Conservation (phyloP, 1,284 basidiomycete genomes). For the Ceratobasidium sp. region DNA sequence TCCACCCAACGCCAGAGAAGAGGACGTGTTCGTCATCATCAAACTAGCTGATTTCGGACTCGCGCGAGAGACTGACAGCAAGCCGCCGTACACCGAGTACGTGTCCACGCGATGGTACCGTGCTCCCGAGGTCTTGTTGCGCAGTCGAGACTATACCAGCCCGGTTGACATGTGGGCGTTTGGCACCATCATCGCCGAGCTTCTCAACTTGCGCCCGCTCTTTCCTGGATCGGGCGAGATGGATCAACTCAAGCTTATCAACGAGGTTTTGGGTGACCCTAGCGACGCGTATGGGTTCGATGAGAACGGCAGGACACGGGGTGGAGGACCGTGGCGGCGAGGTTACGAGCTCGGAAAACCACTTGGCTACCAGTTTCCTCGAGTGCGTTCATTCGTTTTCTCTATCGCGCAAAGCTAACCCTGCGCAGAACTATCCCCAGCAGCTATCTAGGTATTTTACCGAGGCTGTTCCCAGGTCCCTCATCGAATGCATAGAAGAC, state of each 20-base stretch:
- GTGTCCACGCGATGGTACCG: conserved; percentile 99
- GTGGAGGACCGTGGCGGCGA: conserved; percentile 88
- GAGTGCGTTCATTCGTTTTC: conserved; percentile 48
- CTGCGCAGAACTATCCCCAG: conserved; percentile 73
- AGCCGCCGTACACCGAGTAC: conserved; percentile 98
- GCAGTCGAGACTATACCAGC: conserved; percentile 91
- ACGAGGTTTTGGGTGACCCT: conserved; percentile 93
- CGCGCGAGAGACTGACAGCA: conserved; percentile 87
- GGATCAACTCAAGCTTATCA: conserved; percentile 92
- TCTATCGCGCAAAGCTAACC: conserved; percentile 37
- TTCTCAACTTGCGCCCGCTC: conserved; percentile 93
- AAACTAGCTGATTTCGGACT: conserved; percentile 99
- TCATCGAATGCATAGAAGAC: conserved; percentile 93
- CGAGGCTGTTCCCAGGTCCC: conserved; percentile 75
- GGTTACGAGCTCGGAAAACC: conserved; percentile 88
- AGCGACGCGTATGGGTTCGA: conserved; percentile 81
- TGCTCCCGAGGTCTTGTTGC: conserved; percentile 94
- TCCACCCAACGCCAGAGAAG: conserved; percentile 72
- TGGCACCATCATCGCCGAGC: conserved; percentile 97
- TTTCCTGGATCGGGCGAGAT: conserved; percentile 98
- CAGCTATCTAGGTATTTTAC: conserved; percentile 84
- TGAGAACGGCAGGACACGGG: conserved; percentile 71
- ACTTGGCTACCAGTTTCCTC: conserved; percentile 91
- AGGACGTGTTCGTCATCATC: conserved; percentile 96
- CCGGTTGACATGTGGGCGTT: conserved; percentile 99